A percentile compares a stretch with the other conserved stretches of the same genome.
Conservation (phyloP, 2,329 filamentous ascomycete species). For the Plectosphaerella plurivora region DNA sequence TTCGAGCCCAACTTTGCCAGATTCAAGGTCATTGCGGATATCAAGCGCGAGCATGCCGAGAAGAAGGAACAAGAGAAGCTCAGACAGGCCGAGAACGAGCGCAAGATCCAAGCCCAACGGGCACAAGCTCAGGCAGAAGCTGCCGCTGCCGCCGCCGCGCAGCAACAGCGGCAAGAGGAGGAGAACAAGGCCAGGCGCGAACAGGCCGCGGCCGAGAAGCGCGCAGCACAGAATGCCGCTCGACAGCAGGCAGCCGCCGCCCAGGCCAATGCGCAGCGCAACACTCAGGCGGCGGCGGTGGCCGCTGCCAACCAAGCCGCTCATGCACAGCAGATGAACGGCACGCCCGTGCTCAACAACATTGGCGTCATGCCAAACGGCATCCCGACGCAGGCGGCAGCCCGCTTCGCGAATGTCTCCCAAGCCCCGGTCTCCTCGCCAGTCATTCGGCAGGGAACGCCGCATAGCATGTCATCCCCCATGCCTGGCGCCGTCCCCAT, state of each 20-base stretch:
- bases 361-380: slow-evolving; percentile 30
- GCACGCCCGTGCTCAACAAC: slow-evolving; percentile 9
- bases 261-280: slow-evolving; percentile 8
- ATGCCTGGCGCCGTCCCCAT: slow-evolving; percentile 59
- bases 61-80: slow-evolving; percentile 72
- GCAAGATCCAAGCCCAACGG: slow-evolving; percentile 42
- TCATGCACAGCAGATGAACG: not conserved
- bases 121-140: slow-evolving; percentile 42
- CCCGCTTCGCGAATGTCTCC: slow-evolving; percentile 52
- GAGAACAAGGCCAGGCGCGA: slow-evolving; percentile 35
- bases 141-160: slow-evolving; percentile 32
- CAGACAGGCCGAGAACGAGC: slow-evolving; percentile 57
- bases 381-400: slow-evolving; percentile 37
- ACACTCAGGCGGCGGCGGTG: slow-evolving; percentile 17
- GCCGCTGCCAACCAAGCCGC: slow-evolving; percentile 17
- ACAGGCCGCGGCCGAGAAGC: slow-evolving; percentile 21
- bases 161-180: slow-evolving; percentile 41
- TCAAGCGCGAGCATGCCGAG: slow-evolving; percentile 72
- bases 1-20: slow-evolving; percentile 86
- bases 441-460: slow-evolving; percentile 57
- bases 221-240: slow-evolving; percentile 17
- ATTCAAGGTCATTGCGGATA: slow-evolving; percentile 87
- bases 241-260: slow-evolving; percentile 14
- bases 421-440: slow-evolving; percentile 67
- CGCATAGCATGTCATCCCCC: slow-evolving; percentile 61